Evolutionary conservation across 2,329 filamentous ascomycete genomes (phyloP), one percentile per base, ranked within the genome.

Genomic region (Raffaelea arxii): DNA sequence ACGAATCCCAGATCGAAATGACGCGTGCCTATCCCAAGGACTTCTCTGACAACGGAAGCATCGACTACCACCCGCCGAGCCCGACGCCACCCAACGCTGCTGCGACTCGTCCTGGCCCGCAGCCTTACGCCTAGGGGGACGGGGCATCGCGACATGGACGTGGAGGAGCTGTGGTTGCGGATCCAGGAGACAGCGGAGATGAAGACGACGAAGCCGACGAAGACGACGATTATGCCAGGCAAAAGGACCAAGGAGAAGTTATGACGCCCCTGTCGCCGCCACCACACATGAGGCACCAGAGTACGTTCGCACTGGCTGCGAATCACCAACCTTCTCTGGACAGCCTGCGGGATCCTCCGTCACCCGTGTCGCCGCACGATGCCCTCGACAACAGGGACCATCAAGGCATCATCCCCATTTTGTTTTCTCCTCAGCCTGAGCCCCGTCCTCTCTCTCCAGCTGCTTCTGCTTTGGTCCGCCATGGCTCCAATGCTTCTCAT

Each of bases 81-180:
- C 35, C 35, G 7, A 18, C 35, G 16, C 9, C 7, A n/a, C 35
- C 7, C 6, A 12, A 18, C 14, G 21, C 21, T 18, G 37, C 16
- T 7, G 16, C 14, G 9, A 40, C 4, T 16, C 11, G 24, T 16
- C 4, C 18, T 21, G 37, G 37, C 6, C 37, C 19, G 9, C 25
- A n/a, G 25, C 4, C 21, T 14, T 18, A 11, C 23, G 38, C 44
- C 52, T 55, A 55, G 53, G 53, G 43, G 36, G 30, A 41, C 53
- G 51, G 44, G 53, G 51, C 49, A 27, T 53, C 51, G 47, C 53
- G 50, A 46, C 41, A 47, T 44, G 18, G 11, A 7, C 39, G n/a
- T 22, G 23, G 22, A 24, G 25, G 18, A 16, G 6, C 23, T 25
- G 14, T 25, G 36, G 22, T 30, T 43, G 6, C 27, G 35, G 12